Evolutionary conservation across 805 yeast genomes (phyloP), one percentile per base, ranked within the genome.

Genomic region (Suhomyces pyralidae): DNA sequence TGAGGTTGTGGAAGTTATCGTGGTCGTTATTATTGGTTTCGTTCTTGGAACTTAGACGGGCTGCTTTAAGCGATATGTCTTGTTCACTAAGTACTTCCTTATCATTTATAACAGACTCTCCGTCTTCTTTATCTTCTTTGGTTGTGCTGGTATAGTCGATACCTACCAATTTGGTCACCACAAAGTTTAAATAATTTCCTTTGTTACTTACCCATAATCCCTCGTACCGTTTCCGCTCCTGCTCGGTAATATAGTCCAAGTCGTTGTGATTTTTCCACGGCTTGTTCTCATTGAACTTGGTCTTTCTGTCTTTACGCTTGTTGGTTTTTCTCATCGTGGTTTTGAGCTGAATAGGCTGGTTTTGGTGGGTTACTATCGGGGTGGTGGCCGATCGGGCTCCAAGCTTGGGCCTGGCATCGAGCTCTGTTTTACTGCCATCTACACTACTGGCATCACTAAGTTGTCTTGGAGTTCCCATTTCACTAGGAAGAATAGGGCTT

Each of bases 151-250:
- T 58, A 44, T 66, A 65, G 50, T 71, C 67, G 9, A 74, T 62
- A 17, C 72, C 76, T 20, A 45, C 56, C 50, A 67, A 61, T 53
- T 61, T 60, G 20, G 67, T 70, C 10, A 68, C 71, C 7, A 71
- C 69, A 2, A 51, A 54, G 36, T 74, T 75, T 58, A 85, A 66
- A 60, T 86, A 85, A 3, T 72, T 62, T 2, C 94, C 96, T 56
- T 82, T 83, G 64, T 94, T 94, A 32, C 96, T 84, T 0, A 87
- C 96, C 97, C 97, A 94, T 14, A 94, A 81, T 24, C 96, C 96
- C 67, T 92, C 97, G 67, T 93, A 94, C 38, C 98, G 71, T 64
- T 91, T 91, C 54, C 89, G 78, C 65, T 94, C 98, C 44, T 74
- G 79, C 45, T 81, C 84, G 0, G 81, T 76, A 34, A 79, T 73